Conservation (phyloP, 2,329 filamentous ascomycete species). For the Verticillium tricorpus region DNA sequence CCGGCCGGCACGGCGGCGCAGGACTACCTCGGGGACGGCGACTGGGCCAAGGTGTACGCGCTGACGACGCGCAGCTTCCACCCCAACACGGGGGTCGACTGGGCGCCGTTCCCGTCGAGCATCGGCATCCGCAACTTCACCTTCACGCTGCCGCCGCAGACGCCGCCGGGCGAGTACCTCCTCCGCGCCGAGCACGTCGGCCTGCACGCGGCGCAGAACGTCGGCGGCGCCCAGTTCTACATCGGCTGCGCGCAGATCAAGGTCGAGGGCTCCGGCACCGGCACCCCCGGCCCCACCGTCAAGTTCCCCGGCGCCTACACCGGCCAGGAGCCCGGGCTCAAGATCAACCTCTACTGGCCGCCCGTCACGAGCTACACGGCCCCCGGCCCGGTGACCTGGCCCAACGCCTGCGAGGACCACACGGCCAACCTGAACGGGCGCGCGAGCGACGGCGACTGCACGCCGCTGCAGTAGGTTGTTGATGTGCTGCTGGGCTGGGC, state of each 20-base stretch:
- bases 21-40: constrained; percentile 27
- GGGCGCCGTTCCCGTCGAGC: constrained; percentile 25
- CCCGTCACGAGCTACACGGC: constrained; percentile 24
- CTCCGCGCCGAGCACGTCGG: constrained; percentile 31
- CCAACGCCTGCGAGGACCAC: constrained; percentile 29
- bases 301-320: constrained; percentile 27
- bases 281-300: constrained; percentile 21
- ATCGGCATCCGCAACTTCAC: constrained; percentile 28
- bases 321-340: constrained; percentile 26
- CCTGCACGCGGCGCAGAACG: constrained; percentile 24
- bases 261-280: constrained; percentile 24
- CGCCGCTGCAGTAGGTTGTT: constrained; percentile 6
- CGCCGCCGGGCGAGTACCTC: constrained; percentile 26
- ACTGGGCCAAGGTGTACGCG: constrained; percentile 33
- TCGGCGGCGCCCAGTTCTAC: constrained; percentile 32
- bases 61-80: constrained; percentile 22
- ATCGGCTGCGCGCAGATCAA: constrained; percentile 29
- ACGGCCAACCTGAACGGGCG: constrained; percentile 28
- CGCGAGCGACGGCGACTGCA: constrained; percentile 30
- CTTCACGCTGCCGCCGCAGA: constrained; percentile 22
- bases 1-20: constrained; percentile 15
- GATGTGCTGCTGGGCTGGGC: too few species aligned
- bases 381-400: constrained; percentile 28
- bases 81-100: constrained; percentile 21
- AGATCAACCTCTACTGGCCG: constrained; percentile 31